These are phyloP conservation scores for Aspergillus nidulans DNA, from an alignment of 495 filamentous ascomycete genomes.

Conservation along the genomic window DNA sequence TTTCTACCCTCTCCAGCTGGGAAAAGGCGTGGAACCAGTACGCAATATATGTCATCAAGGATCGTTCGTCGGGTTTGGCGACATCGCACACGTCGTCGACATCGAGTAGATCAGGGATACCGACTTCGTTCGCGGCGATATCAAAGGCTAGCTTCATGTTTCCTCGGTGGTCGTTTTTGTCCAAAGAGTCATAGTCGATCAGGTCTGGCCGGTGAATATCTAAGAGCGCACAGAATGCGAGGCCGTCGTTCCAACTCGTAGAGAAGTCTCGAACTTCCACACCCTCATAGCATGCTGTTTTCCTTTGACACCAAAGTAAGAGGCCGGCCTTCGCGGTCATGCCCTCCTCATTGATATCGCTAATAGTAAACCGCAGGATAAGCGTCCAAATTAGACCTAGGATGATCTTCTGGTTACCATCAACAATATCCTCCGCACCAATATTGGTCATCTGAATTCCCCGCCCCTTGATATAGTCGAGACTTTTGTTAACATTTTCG, in stretches of 20 bases:
- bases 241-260: slow-evolving; percentile 90
- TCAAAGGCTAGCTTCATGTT: slow-evolving; percentile 99
- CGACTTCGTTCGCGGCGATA: slow-evolving; percentile 91
- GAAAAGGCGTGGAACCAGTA: slow-evolving; percentile 99
- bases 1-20: slow-evolving; percentile 95
- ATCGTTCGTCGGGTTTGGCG: slow-evolving; percentile 88
- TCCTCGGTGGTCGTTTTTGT: slow-evolving; percentile 90
- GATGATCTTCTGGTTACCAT: slow-evolving; percentile 97
- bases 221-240: slow-evolving; percentile 92
- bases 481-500: slow-evolving; percentile 94
- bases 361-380: slow-evolving; percentile 96
- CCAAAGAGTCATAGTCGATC: slow-evolving; percentile 90
- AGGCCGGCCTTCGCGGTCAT: slow-evolving; percentile 97
- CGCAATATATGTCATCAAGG: slow-evolving; percentile 98
- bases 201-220: slow-evolving; percentile 96
- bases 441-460: slow-evolving; percentile 98
- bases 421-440: slow-evolving; percentile 96
- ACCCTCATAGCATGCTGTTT: slow-evolving; percentile 96
- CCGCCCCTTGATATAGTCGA: slow-evolving; percentile 86
- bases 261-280: slow-evolving; percentile 94
- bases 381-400: slow-evolving; percentile 95
- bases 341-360: slow-evolving; percentile 95
- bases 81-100: slow-evolving; percentile 99
- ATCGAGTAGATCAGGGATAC: slow-evolving; percentile 91
- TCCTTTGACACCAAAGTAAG: slow-evolving; percentile 94